These are phyloP conservation scores for Penicillium sclerotigenum DNA, from an alignment of 2,329 filamentous ascomycete genomes.

Conservation along the genomic window DNA sequence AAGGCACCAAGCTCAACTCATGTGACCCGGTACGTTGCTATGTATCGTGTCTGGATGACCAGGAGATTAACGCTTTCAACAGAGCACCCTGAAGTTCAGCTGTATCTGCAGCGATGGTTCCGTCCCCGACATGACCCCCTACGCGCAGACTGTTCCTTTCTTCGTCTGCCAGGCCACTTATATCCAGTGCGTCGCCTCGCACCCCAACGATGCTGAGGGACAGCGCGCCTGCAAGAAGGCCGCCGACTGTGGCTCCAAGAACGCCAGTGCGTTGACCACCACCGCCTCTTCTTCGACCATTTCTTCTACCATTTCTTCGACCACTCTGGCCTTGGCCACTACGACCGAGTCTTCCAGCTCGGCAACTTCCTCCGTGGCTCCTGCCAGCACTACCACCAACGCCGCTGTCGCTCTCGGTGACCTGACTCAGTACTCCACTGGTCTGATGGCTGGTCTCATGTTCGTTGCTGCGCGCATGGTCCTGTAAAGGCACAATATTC, in stretches of 20 bases:
- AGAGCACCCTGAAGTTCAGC: constrained; percentile 49
- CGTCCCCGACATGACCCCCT: constrained; percentile 54
- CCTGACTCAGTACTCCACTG: constrained; percentile 51
- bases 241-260: constrained; percentile 53
- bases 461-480: constrained; percentile 57
- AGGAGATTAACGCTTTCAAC: background rate
- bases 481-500: constrained; percentile 45
- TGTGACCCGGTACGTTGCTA: constrained; percentile 56
- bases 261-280: constrained; percentile 36
- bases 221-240: constrained; percentile 50
- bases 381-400: constrained; percentile 31
- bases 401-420: constrained; percentile 49
- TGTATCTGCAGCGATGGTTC: constrained; percentile 59
- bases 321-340: constrained; percentile 28
- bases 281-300: constrained; percentile 24
- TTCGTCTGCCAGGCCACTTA: constrained; percentile 58
- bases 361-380: constrained; percentile 26
- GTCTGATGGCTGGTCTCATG: constrained; percentile 52
- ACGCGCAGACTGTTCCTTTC: constrained; percentile 58
- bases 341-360: constrained; percentile 30
- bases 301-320: constrained; percentile 24
- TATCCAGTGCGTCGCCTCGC: constrained; percentile 46
- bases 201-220: constrained; percentile 47
- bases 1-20: constrained; percentile 48
- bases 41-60: background rate